Conservation (phyloP, 495 filamentous ascomycete species). For the Neurospora sp. region DNA sequence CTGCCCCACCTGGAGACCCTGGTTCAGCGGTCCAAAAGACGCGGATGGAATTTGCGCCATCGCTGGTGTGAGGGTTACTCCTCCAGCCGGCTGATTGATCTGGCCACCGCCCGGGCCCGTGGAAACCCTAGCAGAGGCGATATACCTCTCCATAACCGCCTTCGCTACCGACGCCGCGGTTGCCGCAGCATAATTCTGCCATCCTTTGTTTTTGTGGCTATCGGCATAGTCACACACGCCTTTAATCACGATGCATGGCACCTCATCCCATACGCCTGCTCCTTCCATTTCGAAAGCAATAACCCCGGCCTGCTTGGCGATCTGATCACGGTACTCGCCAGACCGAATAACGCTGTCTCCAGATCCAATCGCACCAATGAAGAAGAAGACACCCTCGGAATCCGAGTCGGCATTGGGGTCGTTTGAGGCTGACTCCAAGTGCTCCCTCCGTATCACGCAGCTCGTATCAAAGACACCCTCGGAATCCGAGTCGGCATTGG, state of each 20-base stretch:
- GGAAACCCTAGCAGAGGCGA: no score
- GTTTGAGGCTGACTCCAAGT: conserved; percentile 1
- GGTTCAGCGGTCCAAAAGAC: no score
- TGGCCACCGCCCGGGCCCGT: no score
- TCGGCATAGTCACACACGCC: no score
- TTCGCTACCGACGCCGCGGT: conserved; percentile 22
- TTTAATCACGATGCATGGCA: conserved; percentile 28
- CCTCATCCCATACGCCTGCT: conserved; percentile 30
- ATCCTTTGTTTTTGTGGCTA: conserved; percentile 34
- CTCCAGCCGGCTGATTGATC: no score
- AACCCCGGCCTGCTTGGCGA: conserved; percentile 10
- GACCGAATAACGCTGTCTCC: conserved; percentile 23
- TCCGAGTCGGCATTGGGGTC: neutral
- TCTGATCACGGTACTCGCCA: conserved; percentile 12
- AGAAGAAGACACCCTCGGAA: conserved; percentile 4
- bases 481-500: no score
- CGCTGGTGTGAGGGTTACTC: no score
- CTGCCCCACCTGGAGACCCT: no score
- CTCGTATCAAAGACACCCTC: no score
- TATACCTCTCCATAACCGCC: conserved; percentile 3
- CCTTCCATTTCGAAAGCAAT: conserved; percentile 39
- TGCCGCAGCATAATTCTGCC: conserved; percentile 32
- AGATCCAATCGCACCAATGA: conserved; percentile 16
- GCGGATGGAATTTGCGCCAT: no score
- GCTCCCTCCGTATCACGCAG: conserved; percentile 7